Conservation (phyloP, 345 rosid genomes). For the Brassica napus region DNA sequence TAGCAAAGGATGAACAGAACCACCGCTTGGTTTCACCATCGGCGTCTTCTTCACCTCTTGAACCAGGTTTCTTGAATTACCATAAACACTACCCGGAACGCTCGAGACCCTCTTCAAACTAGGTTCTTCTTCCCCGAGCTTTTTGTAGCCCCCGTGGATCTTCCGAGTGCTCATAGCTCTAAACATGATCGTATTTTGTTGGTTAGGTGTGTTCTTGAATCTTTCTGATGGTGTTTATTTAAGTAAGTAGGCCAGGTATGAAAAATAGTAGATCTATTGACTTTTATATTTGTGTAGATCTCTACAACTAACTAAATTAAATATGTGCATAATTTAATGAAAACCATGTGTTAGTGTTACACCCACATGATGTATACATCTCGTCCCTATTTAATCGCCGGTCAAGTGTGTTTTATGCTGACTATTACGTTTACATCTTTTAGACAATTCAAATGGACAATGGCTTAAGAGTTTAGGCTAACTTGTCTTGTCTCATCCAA, state of each 20-base stretch:
- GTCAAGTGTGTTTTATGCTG: slow-evolving; percentile 29
- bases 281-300: slow-evolving; percentile 24
- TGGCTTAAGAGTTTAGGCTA: slow-evolving; percentile 9
- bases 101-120: slow-evolving; percentile 50
- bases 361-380: slow-evolving; percentile 37
- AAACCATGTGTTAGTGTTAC: slow-evolving; percentile 37
- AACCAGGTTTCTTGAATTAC: slow-evolving; percentile 23
- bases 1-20: slow-evolving; percentile 61
- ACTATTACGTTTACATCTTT: slow-evolving; percentile 29
- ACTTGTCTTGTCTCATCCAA: slow-evolving; percentile 16
- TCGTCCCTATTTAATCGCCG: slow-evolving; percentile 28
- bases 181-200: slow-evolving; percentile 48
- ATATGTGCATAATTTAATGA: slow-evolving; percentile 5
- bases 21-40: slow-evolving; percentile 38
- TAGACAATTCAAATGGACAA: slow-evolving; percentile 24
- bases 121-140: slow-evolving; percentile 43
- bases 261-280: slow-evolving; percentile 25
- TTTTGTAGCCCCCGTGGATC: slow-evolving; percentile 50
- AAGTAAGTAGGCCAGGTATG: slow-evolving; percentile 19
- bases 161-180: slow-evolving; percentile 70
- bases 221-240: slow-evolving; percentile 30
- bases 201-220: slow-evolving; percentile 33
- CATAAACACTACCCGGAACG: slow-evolving; percentile 44
- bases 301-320: slow-evolving; percentile 33
- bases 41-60: slow-evolving; percentile 22